Percentiles rank a stretch among this genome's conserved stretches.
phyloP scores from a whole-genome alignment of 371 early-diverging fungal genomes.

The Circinella minor region DNA sequence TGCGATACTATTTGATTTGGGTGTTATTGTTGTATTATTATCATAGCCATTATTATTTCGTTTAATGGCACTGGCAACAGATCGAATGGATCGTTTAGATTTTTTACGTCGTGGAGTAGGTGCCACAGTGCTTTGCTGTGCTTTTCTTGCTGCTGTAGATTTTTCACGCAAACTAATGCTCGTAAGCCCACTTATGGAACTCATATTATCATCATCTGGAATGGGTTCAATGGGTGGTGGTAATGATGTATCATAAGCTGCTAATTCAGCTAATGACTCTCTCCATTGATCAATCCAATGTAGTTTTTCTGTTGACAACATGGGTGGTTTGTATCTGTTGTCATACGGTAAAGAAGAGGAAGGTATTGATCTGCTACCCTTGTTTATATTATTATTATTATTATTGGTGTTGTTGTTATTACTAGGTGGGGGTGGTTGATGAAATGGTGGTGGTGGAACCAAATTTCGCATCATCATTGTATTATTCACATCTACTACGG shows the following conservation, averaged over 20 bases:
- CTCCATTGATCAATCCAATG: conserved; percentile 54
- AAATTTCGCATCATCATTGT: conserved; percentile 16
- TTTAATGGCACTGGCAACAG: conserved; percentile 10
- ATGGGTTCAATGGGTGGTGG: conserved; percentile 53
- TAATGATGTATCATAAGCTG: conserved; percentile 30
- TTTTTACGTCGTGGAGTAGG: conserved; percentile 9
- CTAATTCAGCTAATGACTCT: conserved; percentile 46
- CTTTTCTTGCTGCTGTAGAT: conserved; percentile 7
- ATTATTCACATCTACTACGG: conserved; percentile 8
- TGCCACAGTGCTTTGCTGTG: background rate
- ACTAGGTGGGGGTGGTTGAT: background rate
- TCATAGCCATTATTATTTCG: background rate
- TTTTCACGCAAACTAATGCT: conserved; percentile 42
- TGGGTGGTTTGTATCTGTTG: conserved; percentile 24
- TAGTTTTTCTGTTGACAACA: conserved; percentile 40
- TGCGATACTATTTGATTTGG: conserved; percentile 26
- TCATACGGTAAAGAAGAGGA: conserved; percentile 11
- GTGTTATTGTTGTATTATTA: background rate
- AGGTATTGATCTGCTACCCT: too few relatives aligned
- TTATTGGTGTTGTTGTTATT: conserved; percentile 1
- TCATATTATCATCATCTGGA: conserved; percentile 48
- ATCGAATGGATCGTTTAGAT: conserved; percentile 20
- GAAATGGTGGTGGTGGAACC: conserved; percentile 19
- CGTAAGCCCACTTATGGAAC: conserved; percentile 45
- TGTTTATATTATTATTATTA: background rate